phyloP scores from a whole-genome alignment of 768 basidiomycete species.

The Brasilioporus rufonigricans region DNA sequence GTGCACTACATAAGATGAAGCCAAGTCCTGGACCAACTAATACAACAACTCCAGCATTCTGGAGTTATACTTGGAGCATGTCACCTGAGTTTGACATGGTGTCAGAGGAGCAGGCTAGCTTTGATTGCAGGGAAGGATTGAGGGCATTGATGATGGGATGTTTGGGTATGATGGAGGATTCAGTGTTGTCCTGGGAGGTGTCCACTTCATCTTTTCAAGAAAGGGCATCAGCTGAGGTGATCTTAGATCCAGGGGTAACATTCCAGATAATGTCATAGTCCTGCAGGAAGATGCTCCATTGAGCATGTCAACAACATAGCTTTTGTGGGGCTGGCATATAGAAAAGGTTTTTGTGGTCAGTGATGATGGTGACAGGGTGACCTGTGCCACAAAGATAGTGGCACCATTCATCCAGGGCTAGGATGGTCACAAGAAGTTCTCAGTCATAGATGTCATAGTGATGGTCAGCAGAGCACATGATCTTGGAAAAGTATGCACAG shows the following conservation, averaged over 20 bases:
- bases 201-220: background rate
- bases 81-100: too few relatives aligned
- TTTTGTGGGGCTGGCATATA: background rate
- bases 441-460: background rate
- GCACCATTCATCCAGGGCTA: background rate
- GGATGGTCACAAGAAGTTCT: background rate
- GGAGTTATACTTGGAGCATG: too few relatives aligned
- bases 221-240: background rate
- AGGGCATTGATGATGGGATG: too few relatives aligned
- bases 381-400: background rate
- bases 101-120: too few relatives aligned
- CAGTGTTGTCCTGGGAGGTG: background rate
- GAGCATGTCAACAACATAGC: background rate
- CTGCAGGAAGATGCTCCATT: background rate
- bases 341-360: background rate
- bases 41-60: too few relatives aligned
- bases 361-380: background rate
- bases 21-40: too few relatives aligned
- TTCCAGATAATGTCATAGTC: background rate
- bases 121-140: too few relatives aligned
- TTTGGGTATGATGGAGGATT: too few relatives aligned
- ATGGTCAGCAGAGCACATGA: background rate
- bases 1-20: too few relatives aligned
- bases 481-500: background rate
- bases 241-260: background rate